Base-by-base conservation (phyloP, 352 stramenopile genomes). In the Globisporangium nunn region DNA sequence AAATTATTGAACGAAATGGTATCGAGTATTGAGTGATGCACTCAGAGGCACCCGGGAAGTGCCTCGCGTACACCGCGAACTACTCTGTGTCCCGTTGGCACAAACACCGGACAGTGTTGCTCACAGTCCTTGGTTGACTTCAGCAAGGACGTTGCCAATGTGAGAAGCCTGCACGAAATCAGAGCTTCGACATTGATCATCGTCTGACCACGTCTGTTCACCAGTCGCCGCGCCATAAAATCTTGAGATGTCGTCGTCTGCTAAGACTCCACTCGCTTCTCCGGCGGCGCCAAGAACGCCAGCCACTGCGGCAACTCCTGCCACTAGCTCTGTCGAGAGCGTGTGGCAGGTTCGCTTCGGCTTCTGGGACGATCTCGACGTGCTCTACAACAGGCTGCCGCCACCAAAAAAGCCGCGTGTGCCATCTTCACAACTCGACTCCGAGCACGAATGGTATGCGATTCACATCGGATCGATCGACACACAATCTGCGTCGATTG, bases 121-220 rank as follows among this genome's bases (percentile, higher is more conserved):
- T 97, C 89, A 63, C 97, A 89, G 63, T 97, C 96, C 15, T 86
- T 85, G 8, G 76, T 44, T 6, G 81, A 75, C 30, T 94, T 75
- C 77, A 96, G 92, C 68, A 66, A 94, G 4, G 71, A 85, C 68
- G 77, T 90, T 31, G 58, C 77, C 6, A 72, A 80, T 12, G 76
- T 84, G 40, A 88, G 71, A 11, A 74, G 80, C 62, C 23, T 96
- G 86, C 2, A 97, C 73, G 30, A 97, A 75, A 12, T 83, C 72
- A 23, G 23, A 23, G 23, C 23, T 23, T 23, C 23, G 23, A 23
- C 23, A 23, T 23, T 23, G 23, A 23, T 23, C 23, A 23, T 23
- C 23, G 23, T 23, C 23, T 23, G 23, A 23, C 23, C 23, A 23
- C 23, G 23, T 23, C 23, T 23, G 23, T 23, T 23, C 23, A 23